These are phyloP conservation scores for Blastocystis sp. DNA, from an alignment of 352 stramenopile species.

Conservation along the genomic window DNA sequence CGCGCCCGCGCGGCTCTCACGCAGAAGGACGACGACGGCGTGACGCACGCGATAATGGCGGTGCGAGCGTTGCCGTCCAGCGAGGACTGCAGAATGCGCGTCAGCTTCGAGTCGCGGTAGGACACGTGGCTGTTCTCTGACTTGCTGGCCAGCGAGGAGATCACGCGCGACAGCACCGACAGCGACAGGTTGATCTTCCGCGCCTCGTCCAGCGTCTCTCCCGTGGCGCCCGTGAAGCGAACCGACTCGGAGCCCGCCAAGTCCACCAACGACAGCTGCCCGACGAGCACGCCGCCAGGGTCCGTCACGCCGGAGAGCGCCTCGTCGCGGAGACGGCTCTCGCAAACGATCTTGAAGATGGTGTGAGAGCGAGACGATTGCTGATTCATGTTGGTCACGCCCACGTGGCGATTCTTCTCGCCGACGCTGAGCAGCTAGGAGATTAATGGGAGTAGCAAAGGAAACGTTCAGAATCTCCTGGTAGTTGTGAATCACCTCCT, in stretches of 20 bases:
- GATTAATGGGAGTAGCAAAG: not conserved
- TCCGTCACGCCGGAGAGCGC: constrained; percentile 13
- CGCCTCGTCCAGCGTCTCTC: constrained; percentile 88
- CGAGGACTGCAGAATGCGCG: constrained; percentile 90
- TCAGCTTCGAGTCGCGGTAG: constrained; percentile 96
- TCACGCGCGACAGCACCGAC: constrained; percentile 89
- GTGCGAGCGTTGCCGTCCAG: constrained; percentile 90
- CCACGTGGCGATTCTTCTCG: constrained; percentile 89
- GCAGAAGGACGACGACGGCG: constrained; percentile 77
- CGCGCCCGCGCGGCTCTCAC: not conserved
- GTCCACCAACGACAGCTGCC: constrained; percentile 92
- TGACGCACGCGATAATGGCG: constrained; percentile 92
- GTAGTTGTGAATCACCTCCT: constrained; percentile 86
- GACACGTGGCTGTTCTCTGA: constrained; percentile 82
- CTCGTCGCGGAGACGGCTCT: constrained; percentile 77
- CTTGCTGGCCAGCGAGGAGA: constrained; percentile 76
- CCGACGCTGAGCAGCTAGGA: constrained; percentile 83
- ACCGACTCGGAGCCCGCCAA: constrained; percentile 93
- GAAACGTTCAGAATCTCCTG: constrained; percentile 80
- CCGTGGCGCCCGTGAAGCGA: constrained; percentile 87
- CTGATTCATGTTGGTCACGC: constrained; percentile 94
- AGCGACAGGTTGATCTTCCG: constrained; percentile 93
- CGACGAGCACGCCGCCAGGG: constrained; percentile 83
- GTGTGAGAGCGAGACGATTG: constrained; percentile 91
- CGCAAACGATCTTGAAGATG: constrained; percentile 92